Percentiles rank a stretch among this genome's conserved stretches.
Conservation (phyloP, 1,284 basidiomycete species). For the Clitocybe nebularis region DNA sequence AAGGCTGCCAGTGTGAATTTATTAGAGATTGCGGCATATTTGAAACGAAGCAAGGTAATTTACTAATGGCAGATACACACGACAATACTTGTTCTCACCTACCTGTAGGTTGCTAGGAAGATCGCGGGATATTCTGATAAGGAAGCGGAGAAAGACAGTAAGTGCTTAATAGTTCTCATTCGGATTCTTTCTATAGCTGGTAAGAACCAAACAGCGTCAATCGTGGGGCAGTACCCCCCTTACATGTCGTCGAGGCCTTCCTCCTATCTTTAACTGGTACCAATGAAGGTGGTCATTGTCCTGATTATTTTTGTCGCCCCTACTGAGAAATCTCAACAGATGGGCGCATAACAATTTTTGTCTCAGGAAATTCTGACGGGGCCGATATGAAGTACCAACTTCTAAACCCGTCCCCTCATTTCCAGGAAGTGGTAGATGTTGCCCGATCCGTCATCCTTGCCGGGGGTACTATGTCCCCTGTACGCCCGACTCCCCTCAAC, state of each 20-base stretch:
- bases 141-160: constrained; percentile 40
- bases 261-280: constrained; percentile 79
- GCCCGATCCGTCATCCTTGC: constrained; percentile 86
- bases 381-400: constrained; percentile 82
- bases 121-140: constrained; percentile 81
- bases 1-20: constrained; percentile 76
- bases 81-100: no score
- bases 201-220: constrained; percentile 26
- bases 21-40: constrained; percentile 79
- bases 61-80: no score
- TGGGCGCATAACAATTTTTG: constrained; percentile 57
- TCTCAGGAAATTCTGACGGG: constrained; percentile 31
- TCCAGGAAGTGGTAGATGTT: constrained; percentile 75
- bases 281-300: constrained; percentile 62
- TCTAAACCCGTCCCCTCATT: constrained; percentile 89
- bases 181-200: constrained; percentile 15
- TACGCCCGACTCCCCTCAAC: constrained; percentile 28
- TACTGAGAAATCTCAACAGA: constrained; percentile 36
- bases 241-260: constrained; percentile 85
- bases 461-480: constrained; percentile 97
- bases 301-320: constrained; percentile 1
- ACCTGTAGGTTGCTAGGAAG: constrained; percentile 58
- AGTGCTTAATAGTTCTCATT: neutral
- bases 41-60: constrained; percentile 82
- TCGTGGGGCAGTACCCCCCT: constrained; percentile 59